Conservation (phyloP, 2,329 filamentous ascomycete species). For the Trichophyton mentagrophytes region DNA sequence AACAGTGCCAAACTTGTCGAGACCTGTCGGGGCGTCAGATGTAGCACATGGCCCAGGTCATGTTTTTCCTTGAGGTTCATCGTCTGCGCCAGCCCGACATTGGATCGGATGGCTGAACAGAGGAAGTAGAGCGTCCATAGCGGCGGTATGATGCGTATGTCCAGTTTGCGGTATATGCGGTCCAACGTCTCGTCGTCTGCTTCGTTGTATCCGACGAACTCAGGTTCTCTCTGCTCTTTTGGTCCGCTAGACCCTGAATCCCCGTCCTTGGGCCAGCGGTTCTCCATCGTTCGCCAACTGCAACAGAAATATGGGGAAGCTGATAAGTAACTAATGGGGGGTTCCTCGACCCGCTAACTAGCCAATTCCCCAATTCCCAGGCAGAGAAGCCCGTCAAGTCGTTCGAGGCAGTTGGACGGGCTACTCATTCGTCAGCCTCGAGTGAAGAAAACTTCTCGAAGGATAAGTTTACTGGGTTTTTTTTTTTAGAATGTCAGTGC, state of each 20-base stretch:
- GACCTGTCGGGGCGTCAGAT: constrained; percentile 60
- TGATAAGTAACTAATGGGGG: neutral
- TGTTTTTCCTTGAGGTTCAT: constrained; percentile 66
- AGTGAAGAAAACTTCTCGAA: neutral
- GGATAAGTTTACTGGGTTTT: neutral
- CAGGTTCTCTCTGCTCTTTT: neutral
- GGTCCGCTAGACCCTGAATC: neutral
- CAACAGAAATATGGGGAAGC: neutral
- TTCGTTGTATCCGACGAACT: constrained; percentile 15
- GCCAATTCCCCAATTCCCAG: neutral
- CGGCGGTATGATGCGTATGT: constrained; percentile 51
- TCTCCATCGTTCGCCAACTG: neutral
- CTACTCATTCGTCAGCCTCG: neutral
- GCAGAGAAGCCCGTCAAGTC: neutral
- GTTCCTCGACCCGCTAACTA: neutral
- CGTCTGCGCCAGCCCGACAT: constrained; percentile 85
- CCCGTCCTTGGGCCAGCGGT: neutral
- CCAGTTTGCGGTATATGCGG: constrained; percentile 40
- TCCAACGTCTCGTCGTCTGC: constrained; percentile 24
- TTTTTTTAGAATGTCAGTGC: neutral
- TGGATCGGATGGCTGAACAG: constrained; percentile 81
- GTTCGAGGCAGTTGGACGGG: neutral
- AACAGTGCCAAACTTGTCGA: constrained; percentile 78
- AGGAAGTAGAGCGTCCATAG: constrained; percentile 89
- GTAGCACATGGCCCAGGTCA: constrained; percentile 59